phyloP scores from a whole-genome alignment of 768 basidiomycete species.

The Trametes coccinea region DNA sequence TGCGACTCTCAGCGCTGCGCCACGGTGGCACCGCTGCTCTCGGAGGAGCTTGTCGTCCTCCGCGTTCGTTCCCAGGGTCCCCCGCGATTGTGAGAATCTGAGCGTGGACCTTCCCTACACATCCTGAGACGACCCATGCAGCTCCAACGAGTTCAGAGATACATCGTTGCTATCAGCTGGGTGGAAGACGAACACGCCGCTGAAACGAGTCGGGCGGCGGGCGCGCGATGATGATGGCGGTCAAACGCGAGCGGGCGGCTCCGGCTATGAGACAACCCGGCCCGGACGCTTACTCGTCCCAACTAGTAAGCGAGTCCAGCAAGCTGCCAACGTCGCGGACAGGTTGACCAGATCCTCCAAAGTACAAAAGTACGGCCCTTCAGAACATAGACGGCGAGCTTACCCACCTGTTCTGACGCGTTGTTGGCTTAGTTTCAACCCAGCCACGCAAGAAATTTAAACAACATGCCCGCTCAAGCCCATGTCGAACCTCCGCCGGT shows the following conservation, averaged over 20 bases:
- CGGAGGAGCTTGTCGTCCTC: background rate
- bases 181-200: too few species aligned
- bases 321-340: background rate
- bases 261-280: background rate
- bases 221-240: too few species aligned
- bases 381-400: background rate
- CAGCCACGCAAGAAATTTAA: too few species aligned
- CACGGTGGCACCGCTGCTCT: background rate
- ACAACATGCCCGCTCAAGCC: constrained; percentile 1
- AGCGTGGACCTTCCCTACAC: too few species aligned
- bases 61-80: background rate
- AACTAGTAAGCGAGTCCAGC: background rate
- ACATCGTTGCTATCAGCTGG: too few species aligned
- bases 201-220: too few species aligned
- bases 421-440: too few species aligned
- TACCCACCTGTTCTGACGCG: too few species aligned
- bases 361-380: background rate
- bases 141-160: too few species aligned
- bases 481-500: constrained; percentile 46
- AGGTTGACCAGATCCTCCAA: background rate
- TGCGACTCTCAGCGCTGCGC: constrained; percentile 10
- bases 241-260: background rate
- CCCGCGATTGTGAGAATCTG: background rate
- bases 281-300: background rate
- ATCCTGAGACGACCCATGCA: too few species aligned